Evolutionary conservation across 345 rosid species (phyloP).

Genomic region (Salix purpurea): DNA sequence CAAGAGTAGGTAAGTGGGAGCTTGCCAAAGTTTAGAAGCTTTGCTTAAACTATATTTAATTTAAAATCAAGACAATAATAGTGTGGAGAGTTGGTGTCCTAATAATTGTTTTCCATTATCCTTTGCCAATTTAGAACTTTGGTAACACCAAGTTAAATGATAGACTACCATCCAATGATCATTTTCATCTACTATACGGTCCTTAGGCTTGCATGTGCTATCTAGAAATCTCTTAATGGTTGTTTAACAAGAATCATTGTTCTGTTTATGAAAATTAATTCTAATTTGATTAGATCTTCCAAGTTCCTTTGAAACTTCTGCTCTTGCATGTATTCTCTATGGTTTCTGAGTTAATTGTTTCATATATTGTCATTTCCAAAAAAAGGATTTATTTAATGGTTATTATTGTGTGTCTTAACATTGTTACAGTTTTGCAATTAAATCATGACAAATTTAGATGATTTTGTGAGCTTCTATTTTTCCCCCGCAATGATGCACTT

Average conservation of each 20-base stretch:
- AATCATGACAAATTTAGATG: conserved; percentile 2
- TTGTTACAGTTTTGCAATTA: background rate
- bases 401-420: background rate
- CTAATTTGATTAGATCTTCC: background rate
- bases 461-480: background rate
- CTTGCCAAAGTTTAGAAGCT: background rate
- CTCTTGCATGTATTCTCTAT: background rate
- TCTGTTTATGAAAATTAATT: background rate
- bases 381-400: background rate
- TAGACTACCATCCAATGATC: background rate
- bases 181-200: background rate
- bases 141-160: background rate
- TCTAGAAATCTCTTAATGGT: background rate
- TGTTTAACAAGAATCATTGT: background rate
- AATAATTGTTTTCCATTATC: background rate
- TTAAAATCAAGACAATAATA: too few species aligned
- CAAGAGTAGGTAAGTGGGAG: conserved; percentile 69
- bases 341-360: background rate
- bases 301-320: background rate
- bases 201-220: background rate
- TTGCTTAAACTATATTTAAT: too few species aligned
- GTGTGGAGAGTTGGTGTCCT: too few species aligned
- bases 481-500: background rate
- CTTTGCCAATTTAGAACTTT: background rate
- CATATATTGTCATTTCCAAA: background rate